Evolutionary conservation across 805 yeast species (phyloP), one percentile per base, ranked within the genome.

Genomic region (Candida xyloterini): DNA sequence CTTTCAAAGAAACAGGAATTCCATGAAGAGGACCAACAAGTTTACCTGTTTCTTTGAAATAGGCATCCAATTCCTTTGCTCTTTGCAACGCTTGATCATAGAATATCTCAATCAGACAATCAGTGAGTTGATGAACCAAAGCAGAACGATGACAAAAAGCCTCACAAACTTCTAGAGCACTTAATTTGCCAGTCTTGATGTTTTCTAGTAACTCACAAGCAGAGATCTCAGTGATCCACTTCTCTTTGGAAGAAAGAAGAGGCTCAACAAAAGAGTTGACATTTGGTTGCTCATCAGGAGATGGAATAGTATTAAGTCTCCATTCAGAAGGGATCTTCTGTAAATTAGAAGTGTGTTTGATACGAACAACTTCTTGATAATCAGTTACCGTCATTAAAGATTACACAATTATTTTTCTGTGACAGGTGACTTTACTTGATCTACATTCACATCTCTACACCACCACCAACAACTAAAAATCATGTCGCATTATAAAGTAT

Each of bases 1-100:
- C 76, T 48, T 72, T 71, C 29, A 71, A 53, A 0, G 75, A 70
- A 14, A 71, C 52, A 1, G 76, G 77, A 35, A 70, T 52, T 4
- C 75, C 76, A 44, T 68, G 76, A 35, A 69, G 58, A 11, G 68
- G 71, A 22, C 74, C 76, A 14, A 63, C 49, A 1, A 67, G 47
- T 35, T 60, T 53, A 1, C 70, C 70, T 11, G 62, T 53, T n/a
- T 31, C 27, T 16, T 55, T 42, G 31, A 53, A 66, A 46, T 62
- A 57, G 1, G 59, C 60, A 37, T 70, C 76, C 43, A 71, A 52
- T 36, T 59, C 58, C 30, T 59, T 39, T 1, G 77, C 77, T 33
- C 65, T 59, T 30, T 52, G 44, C 35, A 64, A 50, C 1, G 75
- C 77, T 15, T 52, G 55, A 15, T 70, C 70, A 20, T 62, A 59